These are phyloP conservation scores for Xylariaceae sp. DNA, from an alignment of 2,329 filamentous ascomycete genomes.

Conservation along the genomic window DNA sequence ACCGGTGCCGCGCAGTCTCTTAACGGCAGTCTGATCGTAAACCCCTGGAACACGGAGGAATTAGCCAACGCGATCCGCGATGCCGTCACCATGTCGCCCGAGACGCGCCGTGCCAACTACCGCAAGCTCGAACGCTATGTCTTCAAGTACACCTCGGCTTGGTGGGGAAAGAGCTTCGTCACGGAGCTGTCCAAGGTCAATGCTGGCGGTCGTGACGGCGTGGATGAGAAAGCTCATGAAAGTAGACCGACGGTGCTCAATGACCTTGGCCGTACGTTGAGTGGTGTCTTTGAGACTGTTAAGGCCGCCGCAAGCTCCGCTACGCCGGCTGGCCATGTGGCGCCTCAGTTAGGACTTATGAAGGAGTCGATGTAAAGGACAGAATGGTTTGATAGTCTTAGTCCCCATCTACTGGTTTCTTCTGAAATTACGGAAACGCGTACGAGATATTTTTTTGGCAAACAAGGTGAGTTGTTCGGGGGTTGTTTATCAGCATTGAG, in stretches of 20 bases:
- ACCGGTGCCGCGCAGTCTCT: constrained; percentile 91
- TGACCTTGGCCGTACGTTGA: constrained; percentile 25
- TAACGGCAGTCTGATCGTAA: constrained; percentile 89
- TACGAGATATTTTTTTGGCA: too few species aligned
- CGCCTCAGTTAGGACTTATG: constrained; percentile 4
- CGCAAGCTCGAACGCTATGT: constrained; percentile 91
- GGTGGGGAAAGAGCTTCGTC: constrained; percentile 94
- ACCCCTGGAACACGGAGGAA: constrained; percentile 98
- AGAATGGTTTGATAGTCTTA: neutral
- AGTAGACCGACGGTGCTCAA: constrained; percentile 19
- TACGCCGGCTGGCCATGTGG: constrained; percentile 23
- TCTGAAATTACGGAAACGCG: too few species aligned
- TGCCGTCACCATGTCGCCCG: constrained; percentile 91
- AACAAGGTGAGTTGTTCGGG: neutral
- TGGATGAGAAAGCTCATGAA: constrained; percentile 21
- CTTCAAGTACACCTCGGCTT: constrained; percentile 94
- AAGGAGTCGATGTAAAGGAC: neutral
- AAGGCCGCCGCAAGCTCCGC: constrained; percentile 27
- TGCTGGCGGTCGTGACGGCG: constrained; percentile 23
- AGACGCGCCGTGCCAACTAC: constrained; percentile 81
- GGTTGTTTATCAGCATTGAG: constrained; percentile 3
- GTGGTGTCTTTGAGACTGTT: constrained; percentile 28
- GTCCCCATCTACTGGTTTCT: neutral
- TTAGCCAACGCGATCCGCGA: constrained; percentile 89
- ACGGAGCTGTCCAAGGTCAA: constrained; percentile 63